Evolutionary conservation across 768 basidiomycete genomes (phyloP), one percentile per base, ranked within the genome.

Genomic region (Hebeloma cylindrosporum): DNA sequence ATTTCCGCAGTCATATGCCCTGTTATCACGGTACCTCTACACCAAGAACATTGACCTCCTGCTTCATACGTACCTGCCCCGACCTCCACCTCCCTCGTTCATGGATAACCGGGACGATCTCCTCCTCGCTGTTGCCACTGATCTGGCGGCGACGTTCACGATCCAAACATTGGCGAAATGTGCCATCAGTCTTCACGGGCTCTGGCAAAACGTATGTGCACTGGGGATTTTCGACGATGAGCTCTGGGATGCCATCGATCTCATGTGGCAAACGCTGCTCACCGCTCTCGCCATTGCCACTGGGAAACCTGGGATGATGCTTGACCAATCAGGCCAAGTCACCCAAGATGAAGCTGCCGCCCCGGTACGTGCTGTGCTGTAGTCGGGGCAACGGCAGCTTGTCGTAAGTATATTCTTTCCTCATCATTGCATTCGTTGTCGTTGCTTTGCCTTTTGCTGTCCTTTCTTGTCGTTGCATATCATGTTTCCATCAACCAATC

Each of bases 131-230:
- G 70, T 67, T 44, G 70, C 72, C 0, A 54, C 47, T 9, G 50
- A 58, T 17, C 52, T 78, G 5, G 72, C 69, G 3, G 47, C 53
- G 55, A 73, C 68, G 18, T 78, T 67, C 56, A 70, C 72, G 27
- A 43, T 67, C 27, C 69, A 67, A 21, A 73, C 70, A 10, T 68
- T 88, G 6, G 61, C 83, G 34, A 65, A 68, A 28, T 70, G 76
- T 41, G 65, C 75, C 4, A 62, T 68, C 40, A 65, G 59, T 26
- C 74, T 88, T 27, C 75, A 82, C 44, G 86, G 82, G 5, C 61
- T 89, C 23, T 91, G 86, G 85, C 71, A 77, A 46, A 89, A 90
- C 57, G 77, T 75, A 2, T 81, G 79, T 47, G 76, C 77, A 16
- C 70, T 91, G n/a, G 86, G 86, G 3, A 62, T 89, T 2, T 77